Base-by-base conservation (phyloP, 371 early-diverging fungal genomes). In the Thermomucor indicae-seudaticae region DNA sequence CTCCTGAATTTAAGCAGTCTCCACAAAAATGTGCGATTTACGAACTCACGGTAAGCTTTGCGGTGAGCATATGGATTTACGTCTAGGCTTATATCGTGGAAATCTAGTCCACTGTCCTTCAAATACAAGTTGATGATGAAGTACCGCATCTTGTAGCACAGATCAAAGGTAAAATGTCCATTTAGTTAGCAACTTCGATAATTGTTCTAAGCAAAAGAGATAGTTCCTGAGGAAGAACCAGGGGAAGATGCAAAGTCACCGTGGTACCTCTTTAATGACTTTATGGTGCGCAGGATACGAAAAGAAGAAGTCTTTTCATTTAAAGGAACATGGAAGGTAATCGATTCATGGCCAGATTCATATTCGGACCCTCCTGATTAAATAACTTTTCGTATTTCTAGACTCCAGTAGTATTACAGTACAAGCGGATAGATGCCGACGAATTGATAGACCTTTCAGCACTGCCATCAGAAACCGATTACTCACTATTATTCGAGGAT, bases 251-350 rank as follows among this genome's bases (percentile, higher is more conserved):
- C 69, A 17, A 71, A 69, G 45, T 60, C 76, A 16, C 66, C 72
- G 5, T 97, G 97, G 97, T 81, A 87, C 55, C 59, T 93, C 4
- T 94, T 97, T 62, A 97, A 97, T 62, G 96, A 96, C 70, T 97
- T 97, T 59, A 70, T 89, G 47, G 96, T 95, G 0, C 84, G 88
- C 44, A 75, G 79, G 7, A 81, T 92, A 6, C 63, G 82, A 0
- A 80, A 75, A 28, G 73, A 75, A 19, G 89, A 92, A 52, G 91
- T 85, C 0, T 59, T 79, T 3, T 76, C 79, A 11, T 84, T 88
- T 60, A 72, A 80, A 50, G 77, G 80, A 23, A 64, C 62, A 37
- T 95, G 96, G 95, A 91, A 91, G 83, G 85, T 84, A 57, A 22
- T 49, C 27, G 12, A 47, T 23, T n/a, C n/a, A 39, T 28, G 12